Percentiles rank a stretch among this genome's conserved stretches.
Evolutionary conservation across 225 moss, liverwort and hornwort genomes (phyloP).

Genomic region (Bryum argenteum): DNA sequence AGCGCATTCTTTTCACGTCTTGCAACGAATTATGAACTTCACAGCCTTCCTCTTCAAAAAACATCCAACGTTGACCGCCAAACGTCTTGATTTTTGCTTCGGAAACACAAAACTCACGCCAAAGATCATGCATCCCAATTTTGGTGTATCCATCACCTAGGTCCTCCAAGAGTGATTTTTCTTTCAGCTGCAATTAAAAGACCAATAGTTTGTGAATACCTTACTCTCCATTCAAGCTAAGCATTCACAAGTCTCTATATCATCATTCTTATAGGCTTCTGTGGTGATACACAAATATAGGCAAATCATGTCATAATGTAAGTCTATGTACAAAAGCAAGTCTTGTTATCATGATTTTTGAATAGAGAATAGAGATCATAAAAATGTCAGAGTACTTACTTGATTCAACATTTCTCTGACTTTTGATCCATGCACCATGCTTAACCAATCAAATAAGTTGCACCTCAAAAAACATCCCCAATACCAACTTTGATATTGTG

Average conservation of each 20-base stretch:
- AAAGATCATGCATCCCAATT: slow-evolving; percentile 27
- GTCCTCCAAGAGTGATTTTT: slow-evolving; percentile 7
- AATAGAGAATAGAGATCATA: no score
- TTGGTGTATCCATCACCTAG: not conserved
- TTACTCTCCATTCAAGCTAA: no score
- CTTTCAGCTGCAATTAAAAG: not conserved
- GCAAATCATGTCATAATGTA: no score
- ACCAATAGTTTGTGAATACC: no score
- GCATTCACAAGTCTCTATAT: not conserved
- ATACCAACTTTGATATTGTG: not conserved
- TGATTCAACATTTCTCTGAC: not conserved
- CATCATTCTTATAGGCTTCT: no score
- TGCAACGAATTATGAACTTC: not conserved
- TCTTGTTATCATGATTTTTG: no score
- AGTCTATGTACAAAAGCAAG: no score
- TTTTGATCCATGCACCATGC: not conserved
- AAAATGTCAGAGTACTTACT: no score
- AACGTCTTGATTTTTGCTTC: not conserved
- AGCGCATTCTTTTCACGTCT: slow-evolving; percentile 6
- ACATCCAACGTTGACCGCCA: not conserved
- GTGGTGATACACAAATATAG: no score
- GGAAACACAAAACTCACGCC: slow-evolving; percentile 16
- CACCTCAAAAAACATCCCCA: not conserved
- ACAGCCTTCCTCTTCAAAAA: not conserved
- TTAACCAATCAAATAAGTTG: not conserved